These are phyloP conservation scores for Beauveria bassiana DNA, from an alignment of 2,329 filamentous ascomycete species.

Conservation along the genomic window DNA sequence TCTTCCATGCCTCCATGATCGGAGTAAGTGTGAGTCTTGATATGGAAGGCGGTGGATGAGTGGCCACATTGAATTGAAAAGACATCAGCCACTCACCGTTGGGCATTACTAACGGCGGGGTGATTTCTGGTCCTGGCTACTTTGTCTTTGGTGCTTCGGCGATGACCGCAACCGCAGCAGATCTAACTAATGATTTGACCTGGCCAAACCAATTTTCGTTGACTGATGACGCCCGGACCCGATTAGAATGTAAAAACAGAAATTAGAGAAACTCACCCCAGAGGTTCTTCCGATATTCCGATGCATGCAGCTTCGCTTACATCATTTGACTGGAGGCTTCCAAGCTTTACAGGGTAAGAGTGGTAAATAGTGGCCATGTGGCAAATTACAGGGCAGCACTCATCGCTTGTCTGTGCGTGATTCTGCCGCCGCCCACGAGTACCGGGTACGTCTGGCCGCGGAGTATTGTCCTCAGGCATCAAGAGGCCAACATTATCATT, in stretches of 20 bases:
- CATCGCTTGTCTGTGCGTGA: not conserved
- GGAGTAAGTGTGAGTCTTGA: not conserved
- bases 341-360: no score
- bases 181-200: no score
- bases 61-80: no score
- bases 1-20: not conserved
- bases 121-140: not conserved
- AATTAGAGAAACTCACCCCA: no score
- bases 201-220: no score
- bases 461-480: not conserved
- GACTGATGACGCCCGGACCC: no score
- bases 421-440: not conserved
- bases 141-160: not conserved
- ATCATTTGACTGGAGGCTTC: no score
- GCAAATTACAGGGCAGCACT: not conserved
- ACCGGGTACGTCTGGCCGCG: not conserved
- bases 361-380: no score
- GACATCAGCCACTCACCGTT: not conserved
- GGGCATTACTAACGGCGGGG: constrained; percentile 4
- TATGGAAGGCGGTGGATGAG: not conserved
- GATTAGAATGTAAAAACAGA: no score
- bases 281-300: no score
- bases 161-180: no score
- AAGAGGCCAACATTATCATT: not conserved
- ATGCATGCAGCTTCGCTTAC: no score